Percentiles rank a stretch among this genome's conserved stretches.
Evolutionary conservation across 2,329 filamentous ascomycete species (phyloP).

Genomic region (Hysterium pulicare): DNA sequence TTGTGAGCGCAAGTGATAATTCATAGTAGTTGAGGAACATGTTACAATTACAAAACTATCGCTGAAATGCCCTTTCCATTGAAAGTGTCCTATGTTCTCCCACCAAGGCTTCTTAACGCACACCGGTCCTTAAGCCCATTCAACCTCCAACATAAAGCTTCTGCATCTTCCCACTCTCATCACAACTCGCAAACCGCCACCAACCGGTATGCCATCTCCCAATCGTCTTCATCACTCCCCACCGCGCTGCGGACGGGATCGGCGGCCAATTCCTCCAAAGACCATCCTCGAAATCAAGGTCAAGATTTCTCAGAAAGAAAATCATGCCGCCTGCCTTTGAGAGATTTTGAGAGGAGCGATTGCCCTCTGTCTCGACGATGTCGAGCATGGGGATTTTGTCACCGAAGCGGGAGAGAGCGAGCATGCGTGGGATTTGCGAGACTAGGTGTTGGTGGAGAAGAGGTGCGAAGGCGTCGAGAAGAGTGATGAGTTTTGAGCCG

Average conservation of each 20-base stretch:
- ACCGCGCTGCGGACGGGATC: conserved; percentile 58
- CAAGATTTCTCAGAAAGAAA: conserved; percentile 13
- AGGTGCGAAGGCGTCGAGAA: conserved; percentile 28
- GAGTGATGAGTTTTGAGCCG: conserved; percentile 14
- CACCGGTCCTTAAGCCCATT: too few species aligned
- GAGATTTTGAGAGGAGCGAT: conserved; percentile 15
- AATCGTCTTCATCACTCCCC: conserved; percentile 62
- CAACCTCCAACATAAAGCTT: conserved; percentile 7
- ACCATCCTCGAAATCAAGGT: conserved; percentile 14
- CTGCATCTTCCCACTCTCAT: conserved; percentile 13
- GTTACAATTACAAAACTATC: too few species aligned
- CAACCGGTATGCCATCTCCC: conserved; percentile 50
- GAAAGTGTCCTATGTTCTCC: too few species aligned
- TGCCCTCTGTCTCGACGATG: conserved; percentile 18
- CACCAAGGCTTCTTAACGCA: too few species aligned
- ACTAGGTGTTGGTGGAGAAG: conserved; percentile 21
- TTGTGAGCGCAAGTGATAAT: too few species aligned
- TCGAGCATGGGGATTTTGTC: conserved; percentile 17
- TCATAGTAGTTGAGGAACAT: too few species aligned
- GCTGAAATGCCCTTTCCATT: too few species aligned
- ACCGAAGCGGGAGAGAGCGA: conserved; percentile 18
- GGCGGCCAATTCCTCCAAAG: conserved; percentile 12
- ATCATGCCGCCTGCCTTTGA: conserved; percentile 10
- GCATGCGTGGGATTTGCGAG: conserved; percentile 23
- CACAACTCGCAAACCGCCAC: conserved; percentile 19